Evolutionary conservation across 2,329 filamentous ascomycete genomes (phyloP).

Genomic region (Hymenoscyphus albidus): DNA sequence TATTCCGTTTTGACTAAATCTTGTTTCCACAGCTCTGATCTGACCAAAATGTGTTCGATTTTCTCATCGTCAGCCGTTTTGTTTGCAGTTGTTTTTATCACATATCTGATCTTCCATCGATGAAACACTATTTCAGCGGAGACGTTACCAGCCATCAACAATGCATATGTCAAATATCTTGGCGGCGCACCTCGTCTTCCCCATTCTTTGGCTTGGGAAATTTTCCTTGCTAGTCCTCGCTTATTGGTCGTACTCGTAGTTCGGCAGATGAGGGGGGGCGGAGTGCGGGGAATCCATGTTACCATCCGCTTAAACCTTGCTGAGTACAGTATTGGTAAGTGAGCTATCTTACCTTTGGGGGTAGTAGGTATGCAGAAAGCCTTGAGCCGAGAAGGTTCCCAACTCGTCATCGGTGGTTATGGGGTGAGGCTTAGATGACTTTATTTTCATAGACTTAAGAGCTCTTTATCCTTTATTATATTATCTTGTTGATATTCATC

Average conservation of each 20-base stretch:
- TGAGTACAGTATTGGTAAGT: slow-evolving; percentile 1
- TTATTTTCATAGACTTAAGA: neutral
- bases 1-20: neutral
- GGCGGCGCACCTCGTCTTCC: neutral
- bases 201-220: neutral
- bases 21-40: too few species aligned
- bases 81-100: neutral
- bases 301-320: neutral
- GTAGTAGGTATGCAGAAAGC: neutral
- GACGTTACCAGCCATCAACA: neutral
- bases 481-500: neutral
- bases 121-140: neutral
- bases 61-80: neutral
- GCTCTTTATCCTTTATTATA: neutral
- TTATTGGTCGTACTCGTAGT: neutral
- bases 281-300: neutral
- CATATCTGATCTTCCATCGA: neutral
- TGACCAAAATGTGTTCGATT: too few species aligned
- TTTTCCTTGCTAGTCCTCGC: neutral
- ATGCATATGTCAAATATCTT: neutral
- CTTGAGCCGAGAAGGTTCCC: neutral
- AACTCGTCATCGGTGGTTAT: neutral
- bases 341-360: neutral
- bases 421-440: neutral
- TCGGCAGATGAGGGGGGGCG: neutral